Percentiles rank a stretch among this genome's conserved stretches.
Evolutionary conservation across 306 rosid genomes (phyloP).

Genomic region (Purshia tridentata): DNA sequence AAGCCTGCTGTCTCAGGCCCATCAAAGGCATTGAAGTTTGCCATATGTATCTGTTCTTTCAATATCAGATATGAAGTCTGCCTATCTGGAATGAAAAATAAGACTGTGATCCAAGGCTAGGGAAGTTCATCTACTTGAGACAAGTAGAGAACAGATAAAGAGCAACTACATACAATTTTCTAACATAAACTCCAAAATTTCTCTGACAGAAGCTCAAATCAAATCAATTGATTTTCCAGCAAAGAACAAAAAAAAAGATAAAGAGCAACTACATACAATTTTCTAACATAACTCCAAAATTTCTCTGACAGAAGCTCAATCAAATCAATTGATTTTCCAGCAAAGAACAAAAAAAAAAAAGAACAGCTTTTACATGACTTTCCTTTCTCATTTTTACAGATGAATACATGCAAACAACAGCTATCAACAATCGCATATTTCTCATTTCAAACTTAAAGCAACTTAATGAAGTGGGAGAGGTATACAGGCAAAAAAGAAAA

Average conservation of each 20-base stretch:
- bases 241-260: background rate
- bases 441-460: constrained; percentile 31
- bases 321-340: constrained; percentile 28
- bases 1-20: no score
- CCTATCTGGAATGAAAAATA: no score
- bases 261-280: constrained; percentile 2
- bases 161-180: constrained; percentile 4
- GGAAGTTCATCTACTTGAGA: no score
- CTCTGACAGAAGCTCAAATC: no score
- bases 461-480: constrained; percentile 25
- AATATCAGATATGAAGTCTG: no score
- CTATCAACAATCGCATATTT: constrained; percentile 39
- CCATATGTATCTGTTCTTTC: no score
- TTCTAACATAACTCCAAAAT: constrained; percentile 27
- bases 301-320: constrained; percentile 23
- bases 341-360: constrained; percentile 16
- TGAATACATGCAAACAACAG: constrained; percentile 50
- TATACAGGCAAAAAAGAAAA: constrained; percentile 23
- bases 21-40: no score
- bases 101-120: no score
- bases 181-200: no score
- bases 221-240: no score
- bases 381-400: constrained; percentile 48
- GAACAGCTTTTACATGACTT: constrained; percentile 49
- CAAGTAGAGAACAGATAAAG: no score